Base-by-base conservation (phyloP, 2,329 filamentous ascomycete species). In the Pseudogymnoascus verrucosus region DNA sequence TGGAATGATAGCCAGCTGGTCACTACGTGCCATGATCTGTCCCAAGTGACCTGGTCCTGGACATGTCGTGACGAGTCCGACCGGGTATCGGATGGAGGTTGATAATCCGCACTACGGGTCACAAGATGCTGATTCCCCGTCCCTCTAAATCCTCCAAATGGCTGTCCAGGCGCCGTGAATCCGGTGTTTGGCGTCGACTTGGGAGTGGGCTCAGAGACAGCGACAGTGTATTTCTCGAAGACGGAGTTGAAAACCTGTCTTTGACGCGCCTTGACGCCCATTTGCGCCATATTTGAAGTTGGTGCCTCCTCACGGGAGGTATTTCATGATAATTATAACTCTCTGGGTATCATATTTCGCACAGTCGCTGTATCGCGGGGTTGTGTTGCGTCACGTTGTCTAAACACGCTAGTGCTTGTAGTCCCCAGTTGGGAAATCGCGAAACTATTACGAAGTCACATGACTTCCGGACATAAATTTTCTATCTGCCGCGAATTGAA, bases 21-120 rank as follows among this genome's bases (percentile, higher is more conserved):
- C 65, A 87, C 84, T 28, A 78, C 75, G 70, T 85, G 82, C 86
- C 86, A 88, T 64, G 85, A 83, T 66, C 81, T 77, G 70, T 87
- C 84, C 78, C 81, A 86, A 66, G 78, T 78, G 62, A 80, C 77
- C 73, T 87, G 85, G 67, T 74, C 68, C 59, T 66, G 60, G 7
- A 70, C 51, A 36, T 57, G 51, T 57, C 51, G 28, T 21, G 51
- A 31, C 5, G 47, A 57, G n/a, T 34, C 51, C 28, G n/a, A 14
- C 10, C n/a, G 10, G 11, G 28, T 12, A 34, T 57, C 28, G 16
- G 51, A 34, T 21, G 51, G 28, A 57, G 10, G 51, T 57, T 57
- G 51, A 21, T 36, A 14, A 34, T 57, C 28, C n/a, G n/a, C 34
- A 34, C 51, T 28, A 34, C 28, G 51, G 28, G 28, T 14, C 8